Evolutionary conservation across 208 protist genomes (phyloP).

Genomic region (Leishmania tarentolae): DNA sequence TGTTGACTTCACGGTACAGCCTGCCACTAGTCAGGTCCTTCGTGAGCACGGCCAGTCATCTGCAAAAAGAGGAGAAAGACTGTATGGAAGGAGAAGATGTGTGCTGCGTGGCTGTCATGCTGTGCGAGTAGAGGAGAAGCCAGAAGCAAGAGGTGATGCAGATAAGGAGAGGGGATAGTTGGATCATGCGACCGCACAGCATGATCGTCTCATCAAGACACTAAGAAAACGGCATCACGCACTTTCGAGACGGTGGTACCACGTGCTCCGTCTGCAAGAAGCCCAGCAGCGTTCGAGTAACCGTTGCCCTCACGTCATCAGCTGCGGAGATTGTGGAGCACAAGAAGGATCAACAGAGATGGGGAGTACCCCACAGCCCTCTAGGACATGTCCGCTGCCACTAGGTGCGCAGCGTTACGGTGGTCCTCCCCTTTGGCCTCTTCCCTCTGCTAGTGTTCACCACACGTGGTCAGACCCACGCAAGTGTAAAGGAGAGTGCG

Average conservation of each 20-base stretch:
- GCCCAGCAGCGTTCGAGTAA: neutral
- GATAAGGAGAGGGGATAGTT: neutral
- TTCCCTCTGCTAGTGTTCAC: neutral
- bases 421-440: neutral
- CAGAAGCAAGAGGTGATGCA: neutral
- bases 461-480: neutral
- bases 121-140: neutral
- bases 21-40: neutral
- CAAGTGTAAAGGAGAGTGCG: neutral
- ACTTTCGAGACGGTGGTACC: neutral
- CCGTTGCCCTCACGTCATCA: neutral
- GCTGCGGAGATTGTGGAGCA: neutral
- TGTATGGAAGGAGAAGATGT: neutral
- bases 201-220: neutral
- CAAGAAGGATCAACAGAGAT: neutral
- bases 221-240: neutral
- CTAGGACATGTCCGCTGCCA: neutral
- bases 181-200: neutral
- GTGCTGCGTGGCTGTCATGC: neutral
- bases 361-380: neutral
- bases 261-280: neutral
- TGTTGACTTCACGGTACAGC: neutral
- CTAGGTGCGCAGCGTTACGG: neutral
- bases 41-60: neutral
- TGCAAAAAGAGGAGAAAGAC: neutral